These are phyloP conservation scores for Endothia cerciana DNA, from an alignment of 2,329 filamentous ascomycete genomes.

Conservation along the genomic window DNA sequence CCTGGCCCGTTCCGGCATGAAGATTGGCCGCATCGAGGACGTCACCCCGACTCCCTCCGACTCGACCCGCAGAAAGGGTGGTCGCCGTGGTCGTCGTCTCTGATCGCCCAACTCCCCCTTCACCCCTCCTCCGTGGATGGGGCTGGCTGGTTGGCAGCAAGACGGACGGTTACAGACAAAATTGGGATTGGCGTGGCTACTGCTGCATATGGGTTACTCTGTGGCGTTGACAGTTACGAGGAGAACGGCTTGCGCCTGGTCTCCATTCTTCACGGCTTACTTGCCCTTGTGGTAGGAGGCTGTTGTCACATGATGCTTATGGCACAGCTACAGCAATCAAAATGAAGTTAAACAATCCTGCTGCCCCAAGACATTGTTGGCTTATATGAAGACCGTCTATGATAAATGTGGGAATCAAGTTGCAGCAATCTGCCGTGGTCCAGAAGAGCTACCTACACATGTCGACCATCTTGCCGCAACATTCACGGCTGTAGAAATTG, in stretches of 20 bases:
- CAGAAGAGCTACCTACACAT: too few relatives aligned
- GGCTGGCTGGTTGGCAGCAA: slow-evolving; percentile 19
- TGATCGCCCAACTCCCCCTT: slow-evolving; percentile 57
- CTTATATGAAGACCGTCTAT: not conserved
- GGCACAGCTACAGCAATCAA: slow-evolving; percentile 42
- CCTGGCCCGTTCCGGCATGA: slow-evolving; percentile 98
- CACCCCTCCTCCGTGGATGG: slow-evolving; percentile 19
- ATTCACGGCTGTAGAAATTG: too few relatives aligned
- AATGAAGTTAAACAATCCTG: slow-evolving; percentile 28
- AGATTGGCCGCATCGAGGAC: slow-evolving; percentile 99
- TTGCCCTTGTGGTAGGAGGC: slow-evolving; percentile 40
- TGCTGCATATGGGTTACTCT: slow-evolving; percentile 56
- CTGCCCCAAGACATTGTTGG: not conserved
- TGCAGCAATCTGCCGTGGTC: not conserved
- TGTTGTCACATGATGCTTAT: slow-evolving; percentile 53
- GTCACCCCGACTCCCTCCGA: slow-evolving; percentile 99
- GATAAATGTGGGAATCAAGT: not conserved
- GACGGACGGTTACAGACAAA: slow-evolving; percentile 15
- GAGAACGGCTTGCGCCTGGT: slow-evolving; percentile 72
- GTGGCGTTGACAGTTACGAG: slow-evolving; percentile 73
- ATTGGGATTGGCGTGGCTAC: slow-evolving; percentile 37
- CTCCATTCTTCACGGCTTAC: slow-evolving; percentile 48
- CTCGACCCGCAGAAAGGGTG: slow-evolving; percentile 99
- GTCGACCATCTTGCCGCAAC: too few relatives aligned
- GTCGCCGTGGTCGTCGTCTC: slow-evolving; percentile 99